These are phyloP conservation scores for Chamaenerion angustifolium DNA, from an alignment of 345 rosid genomes.

Conservation along the genomic window DNA sequence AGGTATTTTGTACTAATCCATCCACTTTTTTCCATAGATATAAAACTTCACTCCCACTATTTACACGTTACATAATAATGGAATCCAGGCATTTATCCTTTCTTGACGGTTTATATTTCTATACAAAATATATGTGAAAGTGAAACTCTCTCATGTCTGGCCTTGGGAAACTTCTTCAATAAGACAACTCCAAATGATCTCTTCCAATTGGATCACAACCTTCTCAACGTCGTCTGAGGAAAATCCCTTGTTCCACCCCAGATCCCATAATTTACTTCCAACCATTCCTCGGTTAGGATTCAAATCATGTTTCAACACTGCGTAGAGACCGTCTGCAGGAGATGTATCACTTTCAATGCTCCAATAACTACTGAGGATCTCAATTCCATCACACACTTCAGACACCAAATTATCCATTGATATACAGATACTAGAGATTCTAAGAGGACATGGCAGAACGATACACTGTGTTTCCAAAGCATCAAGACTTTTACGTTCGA, in stretches of 20 bases:
- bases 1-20: too few relatives aligned
- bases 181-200: slow-evolving; percentile 31
- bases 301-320: slow-evolving; percentile 45
- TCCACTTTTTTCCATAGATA: too few relatives aligned
- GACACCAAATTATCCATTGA: slow-evolving; percentile 40
- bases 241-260: slow-evolving; percentile 60
- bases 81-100: too few relatives aligned
- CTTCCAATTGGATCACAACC: slow-evolving; percentile 42
- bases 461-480: slow-evolving; percentile 20
- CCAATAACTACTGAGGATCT: slow-evolving; percentile 28
- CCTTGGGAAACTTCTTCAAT: slow-evolving; percentile 39
- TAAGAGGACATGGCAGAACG: slow-evolving; percentile 7
- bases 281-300: slow-evolving; percentile 23
- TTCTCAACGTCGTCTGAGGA: slow-evolving; percentile 40
- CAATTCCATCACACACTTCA: slow-evolving; percentile 39
- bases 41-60: too few relatives aligned
- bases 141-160: slow-evolving; percentile 1
- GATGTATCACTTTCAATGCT: slow-evolving; percentile 13
- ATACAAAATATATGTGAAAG: too few relatives aligned
- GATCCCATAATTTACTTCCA: slow-evolving; percentile 50
- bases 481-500: slow-evolving; percentile 30
- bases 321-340: slow-evolving; percentile 22
- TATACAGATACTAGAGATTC: slow-evolving; percentile 14
- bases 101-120: too few relatives aligned
- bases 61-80: too few relatives aligned